Percentiles rank a stretch among this genome's conserved stretches.
phyloP scores from a whole-genome alignment of 345 rosid genomes.

The Linum trigynum region DNA sequence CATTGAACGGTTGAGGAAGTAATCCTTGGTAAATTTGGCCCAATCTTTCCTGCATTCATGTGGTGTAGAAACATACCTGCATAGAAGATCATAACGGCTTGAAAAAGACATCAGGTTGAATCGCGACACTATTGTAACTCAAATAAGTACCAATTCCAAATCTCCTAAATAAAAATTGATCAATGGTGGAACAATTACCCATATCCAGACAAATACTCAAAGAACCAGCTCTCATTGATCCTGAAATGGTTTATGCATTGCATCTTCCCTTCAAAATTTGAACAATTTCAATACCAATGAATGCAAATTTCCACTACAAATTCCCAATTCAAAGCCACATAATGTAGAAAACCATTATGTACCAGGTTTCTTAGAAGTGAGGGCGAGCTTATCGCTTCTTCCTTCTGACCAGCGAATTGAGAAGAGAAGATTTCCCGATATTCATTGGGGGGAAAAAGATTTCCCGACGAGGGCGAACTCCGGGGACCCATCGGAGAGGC shows the following conservation, averaged over 20 bases:
- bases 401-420: slow-evolving; percentile 87
- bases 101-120: no score
- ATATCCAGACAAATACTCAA: slow-evolving; percentile 96
- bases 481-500: slow-evolving; percentile 78
- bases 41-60: slow-evolving; percentile 70
- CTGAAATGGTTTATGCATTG: slow-evolving; percentile 97
- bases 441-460: no score
- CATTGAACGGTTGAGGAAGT: slow-evolving; percentile 74
- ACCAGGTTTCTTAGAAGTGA: slow-evolving; percentile 98
- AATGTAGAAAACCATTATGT: neutral
- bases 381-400: slow-evolving; percentile 87
- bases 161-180: no score
- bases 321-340: neutral
- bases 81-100: neutral
- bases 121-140: no score
- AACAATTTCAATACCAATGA: neutral
- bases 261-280: slow-evolving; percentile 58
- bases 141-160: no score
- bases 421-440: slow-evolving; percentile 91
- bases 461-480: slow-evolving; percentile 94
- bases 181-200: slow-evolving; percentile 53
- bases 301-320: neutral
- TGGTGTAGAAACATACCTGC: slow-evolving; percentile 88
- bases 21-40: slow-evolving; percentile 75
- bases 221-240: slow-evolving; percentile 79